Evolutionary conservation across 768 basidiomycete species (phyloP), one percentile per base, ranked within the genome.

Genomic region (Lentinula guzmanii): DNA sequence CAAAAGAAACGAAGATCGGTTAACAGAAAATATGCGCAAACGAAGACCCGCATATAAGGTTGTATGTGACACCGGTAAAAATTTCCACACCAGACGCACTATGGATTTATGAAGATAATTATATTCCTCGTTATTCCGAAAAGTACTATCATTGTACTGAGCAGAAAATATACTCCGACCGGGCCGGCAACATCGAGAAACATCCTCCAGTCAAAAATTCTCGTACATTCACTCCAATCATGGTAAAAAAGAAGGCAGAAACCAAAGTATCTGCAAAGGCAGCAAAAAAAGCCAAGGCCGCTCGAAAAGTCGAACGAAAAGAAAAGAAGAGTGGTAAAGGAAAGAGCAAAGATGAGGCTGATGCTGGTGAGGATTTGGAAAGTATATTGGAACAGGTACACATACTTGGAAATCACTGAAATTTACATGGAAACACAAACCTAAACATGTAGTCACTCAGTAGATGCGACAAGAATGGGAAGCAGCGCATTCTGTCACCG

Each of bases 401-500:
- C 66, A 62, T 67, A 33, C 21, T 5, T 8, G 7, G 8, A 24
- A 5, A 34, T 60, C 8, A 15, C 15, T 51, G 35, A 18, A 13
- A 56, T 50, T 56, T 13, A 62, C 45, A 52, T 53, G 7, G 28
- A 31, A 55, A 15, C 45, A 15, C 57, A 5, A 16, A 43, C 56
- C 8, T 61, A 35, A 35, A 54, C 59, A 11, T 34, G n/a, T 5
- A 46, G 39, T 13, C 62, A 51, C 67, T 66, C 65, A 82, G 80
- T 86, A 90, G 87, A 86, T 90, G 73, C 82, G 85, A 68, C 80
- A 82, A 70, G 90, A 94, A 71, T 93, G 91, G 91, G 91, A 94
- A 68, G 82, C 82, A 35, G 82, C 86, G 11, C 89, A 93, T 68
- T 84, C 79, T 2, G 90, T 92, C n/a, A 91, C 87, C 0, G 93